Evolutionary conservation across 352 stramenopile genomes (phyloP), one percentile per base, ranked within the genome.

Genomic region (Globisporangium cederbergense): DNA sequence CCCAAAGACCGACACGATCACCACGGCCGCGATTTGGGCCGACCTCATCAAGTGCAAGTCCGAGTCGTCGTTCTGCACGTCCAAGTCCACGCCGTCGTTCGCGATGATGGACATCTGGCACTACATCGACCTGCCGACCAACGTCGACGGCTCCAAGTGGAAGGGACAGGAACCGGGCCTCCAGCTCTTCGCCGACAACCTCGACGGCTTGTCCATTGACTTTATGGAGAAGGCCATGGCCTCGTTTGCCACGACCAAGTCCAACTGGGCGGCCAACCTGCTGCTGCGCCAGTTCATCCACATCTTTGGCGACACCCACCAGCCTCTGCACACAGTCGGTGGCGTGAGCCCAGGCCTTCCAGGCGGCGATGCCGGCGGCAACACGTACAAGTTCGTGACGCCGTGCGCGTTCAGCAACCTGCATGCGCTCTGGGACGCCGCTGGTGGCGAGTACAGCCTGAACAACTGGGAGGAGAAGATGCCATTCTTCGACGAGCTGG

Each of bases 201-300:
- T 88, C 49, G 81, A 76, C 18, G 81, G 81, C 28, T 58, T 82
- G 10, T 79, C 72, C 2, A 55, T 79, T 1, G 66, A 75, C 2
- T 71, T 88, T 7, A 70, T 89, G 25, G 73, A 85, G 38, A 72
- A 73, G 34, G 70, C 68, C 1, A 47, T 90, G n/a, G 70, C 70
- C 56, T 75, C 81, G 14, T 79, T 90, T 66, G 72, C 66, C 62
- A 86, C 79, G 47, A 89, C 81, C 38, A 73, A 87, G 60, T 90
- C 81, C 14, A 67, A 73, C 51, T 90, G 81, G 81, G 73, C 76
- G 2, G 76, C 75, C 50, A 90, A 90, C 71, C 52, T 88, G 5
- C 62, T 77, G 45, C 51, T 90, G 4, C 81, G 81, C 28, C 77
- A 89, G 70, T 83, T 90, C 70, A 83, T 90, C 67, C 81, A 90